A percentile compares a stretch with the other conserved stretches of the same genome.
phyloP scores from a whole-genome alignment of 2,329 filamentous ascomycete genomes.

The Geosmithia putterillii region DNA sequence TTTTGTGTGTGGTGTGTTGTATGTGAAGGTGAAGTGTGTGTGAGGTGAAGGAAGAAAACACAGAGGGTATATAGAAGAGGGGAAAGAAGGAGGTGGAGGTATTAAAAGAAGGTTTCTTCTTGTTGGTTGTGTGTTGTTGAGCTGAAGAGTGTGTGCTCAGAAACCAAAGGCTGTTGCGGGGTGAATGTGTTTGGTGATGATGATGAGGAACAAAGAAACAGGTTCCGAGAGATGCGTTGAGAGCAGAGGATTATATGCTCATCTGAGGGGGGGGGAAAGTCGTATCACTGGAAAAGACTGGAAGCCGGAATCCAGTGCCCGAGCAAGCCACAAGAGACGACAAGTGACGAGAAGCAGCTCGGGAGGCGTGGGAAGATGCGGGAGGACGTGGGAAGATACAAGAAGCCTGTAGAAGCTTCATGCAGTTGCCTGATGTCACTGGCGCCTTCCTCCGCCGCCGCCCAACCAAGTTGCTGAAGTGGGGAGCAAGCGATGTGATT shows the following conservation, averaged over 20 bases:
- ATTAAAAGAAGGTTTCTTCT: background rate
- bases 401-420: conserved; percentile 16
- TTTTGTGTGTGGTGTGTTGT: background rate
- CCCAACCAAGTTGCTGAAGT: conserved; percentile 8
- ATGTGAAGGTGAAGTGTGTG: too few relatives aligned
- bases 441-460: too few relatives aligned
- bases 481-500: conserved; percentile 11
- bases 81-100: background rate
- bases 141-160: too few relatives aligned
- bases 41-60: too few relatives aligned
- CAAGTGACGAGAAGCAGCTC: background rate
- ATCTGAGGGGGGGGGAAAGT: background rate
- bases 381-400: conserved; percentile 15
- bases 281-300: background rate
- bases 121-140: background rate
- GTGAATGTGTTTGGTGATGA: too few relatives aligned
- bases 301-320: background rate
- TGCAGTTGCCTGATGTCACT: conserved; percentile 23
- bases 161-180: too few relatives aligned
- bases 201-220: background rate
- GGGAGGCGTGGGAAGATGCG: too few relatives aligned
- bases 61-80: background rate
- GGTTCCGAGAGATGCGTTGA: background rate
- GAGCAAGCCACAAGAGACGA: background rate
- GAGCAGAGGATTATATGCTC: background rate